Evolutionary conservation across 768 basidiomycete species (phyloP).

Genomic region (Collybia nuda): DNA sequence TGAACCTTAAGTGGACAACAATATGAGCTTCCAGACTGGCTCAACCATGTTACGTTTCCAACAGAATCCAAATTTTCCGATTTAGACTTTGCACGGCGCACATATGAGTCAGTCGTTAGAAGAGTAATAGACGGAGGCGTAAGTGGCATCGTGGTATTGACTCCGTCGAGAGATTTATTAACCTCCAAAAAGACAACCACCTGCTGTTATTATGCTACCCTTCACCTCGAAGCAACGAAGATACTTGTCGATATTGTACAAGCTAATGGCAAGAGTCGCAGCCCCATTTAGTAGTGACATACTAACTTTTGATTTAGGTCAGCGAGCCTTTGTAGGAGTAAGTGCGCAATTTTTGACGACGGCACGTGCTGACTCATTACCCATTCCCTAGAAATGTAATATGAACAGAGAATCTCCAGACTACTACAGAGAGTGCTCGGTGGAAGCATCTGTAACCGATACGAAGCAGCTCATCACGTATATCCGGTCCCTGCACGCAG

Average conservation of each 20-base stretch:
- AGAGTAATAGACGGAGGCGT: constrained; percentile 77
- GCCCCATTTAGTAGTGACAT: neutral
- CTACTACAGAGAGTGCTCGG: constrained; percentile 69
- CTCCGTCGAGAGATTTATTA: neutral
- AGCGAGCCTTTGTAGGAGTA: constrained; percentile 86
- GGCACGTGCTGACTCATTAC: constrained; percentile 2
- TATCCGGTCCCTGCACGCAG: constrained; percentile 55
- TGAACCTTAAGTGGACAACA: constrained; percentile 64
- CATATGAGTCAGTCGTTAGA: constrained; percentile 73
- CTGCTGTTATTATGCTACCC: constrained; percentile 85
- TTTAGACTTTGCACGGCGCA: constrained; percentile 60
- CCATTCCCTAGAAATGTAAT: constrained; percentile 72
- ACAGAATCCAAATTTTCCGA: constrained; percentile 78
- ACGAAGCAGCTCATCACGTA: constrained; percentile 69
- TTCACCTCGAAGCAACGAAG: constrained; percentile 82
- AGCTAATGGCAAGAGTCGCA: constrained; percentile 42
- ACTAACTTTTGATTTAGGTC: constrained; percentile 42
- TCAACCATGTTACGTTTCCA: constrained; percentile 83
- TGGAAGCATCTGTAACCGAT: constrained; percentile 53
- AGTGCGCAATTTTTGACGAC: constrained; percentile 21
- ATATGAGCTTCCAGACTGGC: constrained; percentile 89
- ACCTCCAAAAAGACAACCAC: constrained; percentile 76
- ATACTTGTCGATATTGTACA: constrained; percentile 75
- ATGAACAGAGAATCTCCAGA: constrained; percentile 77
- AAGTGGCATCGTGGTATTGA: constrained; percentile 25